A percentile compares a stretch with the other conserved stretches of the same genome.
Conservation (phyloP, 257 asterid species). For the Solanum etuberosum region DNA sequence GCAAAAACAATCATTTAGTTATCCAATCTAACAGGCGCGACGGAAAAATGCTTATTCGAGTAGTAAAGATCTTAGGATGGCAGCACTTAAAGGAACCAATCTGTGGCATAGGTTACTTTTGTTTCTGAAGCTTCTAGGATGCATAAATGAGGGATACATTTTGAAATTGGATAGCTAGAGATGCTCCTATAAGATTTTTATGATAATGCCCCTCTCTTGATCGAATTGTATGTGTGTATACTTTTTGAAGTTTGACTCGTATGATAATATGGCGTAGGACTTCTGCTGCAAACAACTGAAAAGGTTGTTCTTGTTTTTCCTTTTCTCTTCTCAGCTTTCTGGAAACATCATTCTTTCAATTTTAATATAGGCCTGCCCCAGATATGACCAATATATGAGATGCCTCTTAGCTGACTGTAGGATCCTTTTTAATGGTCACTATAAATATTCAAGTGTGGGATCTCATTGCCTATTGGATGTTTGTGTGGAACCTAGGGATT, state of each 20-base stretch:
- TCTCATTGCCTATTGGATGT: not conserved
- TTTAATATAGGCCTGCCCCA: not conserved
- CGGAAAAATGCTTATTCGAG: not conserved
- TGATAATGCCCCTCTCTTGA: not conserved
- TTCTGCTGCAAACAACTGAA: not conserved
- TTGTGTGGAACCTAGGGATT: not conserved
- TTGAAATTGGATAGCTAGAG: not conserved
- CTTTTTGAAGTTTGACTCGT: not conserved
- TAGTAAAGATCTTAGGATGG: not conserved
- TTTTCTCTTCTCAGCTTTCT: not conserved
- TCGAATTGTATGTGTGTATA: not conserved
- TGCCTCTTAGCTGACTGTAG: not conserved
- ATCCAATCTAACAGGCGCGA: not conserved
- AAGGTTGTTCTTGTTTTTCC: not conserved
- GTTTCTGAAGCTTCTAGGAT: not conserved
- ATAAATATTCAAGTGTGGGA: not conserved
- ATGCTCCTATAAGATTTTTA: not conserved
- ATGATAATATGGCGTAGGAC: not conserved
- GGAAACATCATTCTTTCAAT: not conserved
- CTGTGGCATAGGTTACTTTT: not conserved
- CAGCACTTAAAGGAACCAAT: not conserved
- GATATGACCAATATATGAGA: not conserved
- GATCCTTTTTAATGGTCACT: not conserved
- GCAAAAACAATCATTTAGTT: not conserved
- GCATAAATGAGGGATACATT: not conserved